phyloP scores from a whole-genome alignment of 345 rosid genomes.

The Pistacia integerrima region DNA sequence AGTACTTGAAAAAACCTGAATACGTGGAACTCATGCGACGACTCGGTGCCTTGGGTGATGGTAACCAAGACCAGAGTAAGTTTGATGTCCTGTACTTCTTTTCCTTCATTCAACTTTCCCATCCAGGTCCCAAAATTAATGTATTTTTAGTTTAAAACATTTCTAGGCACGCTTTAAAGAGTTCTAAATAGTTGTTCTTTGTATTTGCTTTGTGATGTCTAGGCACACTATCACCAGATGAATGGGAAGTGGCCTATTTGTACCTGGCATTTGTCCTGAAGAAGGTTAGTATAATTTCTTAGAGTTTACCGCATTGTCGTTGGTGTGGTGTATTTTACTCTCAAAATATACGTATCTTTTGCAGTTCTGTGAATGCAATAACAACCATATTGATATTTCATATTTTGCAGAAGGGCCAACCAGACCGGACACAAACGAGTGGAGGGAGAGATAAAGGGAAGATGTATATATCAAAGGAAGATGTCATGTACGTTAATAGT shows the following conservation, averaged over 20 bases:
- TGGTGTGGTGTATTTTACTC: too few species aligned
- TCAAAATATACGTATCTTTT: not conserved
- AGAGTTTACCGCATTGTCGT: too few species aligned
- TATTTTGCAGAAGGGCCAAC: conserved; percentile 66
- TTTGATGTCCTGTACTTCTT: not conserved
- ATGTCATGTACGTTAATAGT: conserved; percentile 54
- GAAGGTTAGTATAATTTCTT: conserved; percentile 54
- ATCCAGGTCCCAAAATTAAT: not conserved
- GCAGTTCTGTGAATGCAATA: not conserved
- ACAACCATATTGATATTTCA: too few species aligned
- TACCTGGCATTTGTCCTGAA: conserved; percentile 81
- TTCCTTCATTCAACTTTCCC: not conserved
- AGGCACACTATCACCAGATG: conserved; percentile 91
- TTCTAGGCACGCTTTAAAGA: not conserved
- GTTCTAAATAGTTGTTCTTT: not conserved
- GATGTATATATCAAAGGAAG: conserved; percentile 75
- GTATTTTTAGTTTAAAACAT: not conserved
- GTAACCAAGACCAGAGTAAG: conserved; percentile 89
- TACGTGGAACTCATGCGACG: conserved; percentile 80
- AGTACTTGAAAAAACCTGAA: conserved; percentile 77
- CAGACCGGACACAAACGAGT: conserved; percentile 50
- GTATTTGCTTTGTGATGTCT: conserved; percentile 13
- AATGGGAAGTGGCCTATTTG: conserved; percentile 94
- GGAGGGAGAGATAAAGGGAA: conserved; percentile 69
- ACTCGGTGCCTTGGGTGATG: conserved; percentile 96